Conservation (phyloP, 1,284 basidiomycete species). For the Dichomitus squalens region DNA sequence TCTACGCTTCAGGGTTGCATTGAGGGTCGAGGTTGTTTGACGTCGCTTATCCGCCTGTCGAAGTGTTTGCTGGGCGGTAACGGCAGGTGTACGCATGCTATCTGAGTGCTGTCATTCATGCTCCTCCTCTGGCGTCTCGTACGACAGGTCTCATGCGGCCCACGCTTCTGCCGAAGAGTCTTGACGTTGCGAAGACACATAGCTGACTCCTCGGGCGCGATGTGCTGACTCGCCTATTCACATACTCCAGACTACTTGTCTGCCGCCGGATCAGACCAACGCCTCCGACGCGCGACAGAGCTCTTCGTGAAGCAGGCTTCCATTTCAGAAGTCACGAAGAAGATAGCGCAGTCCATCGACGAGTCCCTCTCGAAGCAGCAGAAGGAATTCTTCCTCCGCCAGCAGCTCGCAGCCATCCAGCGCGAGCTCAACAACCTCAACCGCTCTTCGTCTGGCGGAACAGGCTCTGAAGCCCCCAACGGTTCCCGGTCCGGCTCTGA, state of each 20-base stretch:
- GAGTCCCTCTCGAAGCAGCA: slow-evolving; percentile 81
- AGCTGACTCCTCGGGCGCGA: not conserved
- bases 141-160: not conserved
- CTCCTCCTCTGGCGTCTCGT: not conserved
- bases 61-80: no score
- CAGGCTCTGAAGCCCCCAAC: not conserved
- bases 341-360: slow-evolving; percentile 77
- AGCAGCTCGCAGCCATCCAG: slow-evolving; percentile 89
- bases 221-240: not conserved
- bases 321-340: slow-evolving; percentile 75
- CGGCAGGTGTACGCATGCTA: not conserved
- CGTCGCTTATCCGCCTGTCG: no score
- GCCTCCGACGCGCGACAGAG: slow-evolving; percentile 63
- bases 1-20: not conserved
- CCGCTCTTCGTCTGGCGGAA: slow-evolving; percentile 27
- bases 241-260: slow-evolving; percentile 54
- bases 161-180: not conserved
- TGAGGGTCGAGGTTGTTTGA: no score
- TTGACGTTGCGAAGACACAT: not conserved
- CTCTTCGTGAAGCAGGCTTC: slow-evolving; percentile 73
- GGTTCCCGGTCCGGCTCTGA: slow-evolving; percentile 41
- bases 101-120: not conserved
- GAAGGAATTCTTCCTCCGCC: slow-evolving; percentile 81
- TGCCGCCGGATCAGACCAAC: slow-evolving; percentile 55
- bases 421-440: slow-evolving; percentile 77